phyloP scores from a whole-genome alignment of 345 rosid genomes.

The Psidium guajava region DNA sequence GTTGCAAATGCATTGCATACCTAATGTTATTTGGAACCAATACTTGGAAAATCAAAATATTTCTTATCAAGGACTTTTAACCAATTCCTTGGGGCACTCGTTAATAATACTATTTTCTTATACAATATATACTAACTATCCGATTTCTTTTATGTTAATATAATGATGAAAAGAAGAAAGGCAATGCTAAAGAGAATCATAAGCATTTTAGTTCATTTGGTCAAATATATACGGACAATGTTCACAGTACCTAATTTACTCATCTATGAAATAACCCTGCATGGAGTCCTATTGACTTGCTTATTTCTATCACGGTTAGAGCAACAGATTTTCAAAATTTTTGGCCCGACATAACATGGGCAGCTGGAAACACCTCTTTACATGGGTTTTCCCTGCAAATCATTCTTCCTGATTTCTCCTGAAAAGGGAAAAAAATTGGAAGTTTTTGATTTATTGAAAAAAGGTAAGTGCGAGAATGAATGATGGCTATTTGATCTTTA shows the following conservation, averaged over 20 bases:
- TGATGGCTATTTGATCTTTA: background rate
- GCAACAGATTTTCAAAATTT: background rate
- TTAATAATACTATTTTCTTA: background rate
- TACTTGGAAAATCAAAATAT: background rate
- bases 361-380: background rate
- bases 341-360: background rate
- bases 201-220: background rate
- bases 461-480: background rate
- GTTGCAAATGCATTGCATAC: background rate
- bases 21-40: background rate
- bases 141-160: background rate
- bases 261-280: background rate
- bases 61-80: background rate
- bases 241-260: background rate
- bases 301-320: background rate
- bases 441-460: background rate
- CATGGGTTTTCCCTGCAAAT: background rate
- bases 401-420: background rate
- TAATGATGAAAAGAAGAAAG: background rate
- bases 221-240: background rate
- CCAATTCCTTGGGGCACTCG: background rate
- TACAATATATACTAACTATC: background rate
- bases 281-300: background rate
- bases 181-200: background rate
- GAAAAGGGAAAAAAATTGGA: background rate